Evolutionary conservation across 306 rosid species (phyloP), one percentile per base, ranked within the genome.

Genomic region (Hippophae gyantsensis): DNA sequence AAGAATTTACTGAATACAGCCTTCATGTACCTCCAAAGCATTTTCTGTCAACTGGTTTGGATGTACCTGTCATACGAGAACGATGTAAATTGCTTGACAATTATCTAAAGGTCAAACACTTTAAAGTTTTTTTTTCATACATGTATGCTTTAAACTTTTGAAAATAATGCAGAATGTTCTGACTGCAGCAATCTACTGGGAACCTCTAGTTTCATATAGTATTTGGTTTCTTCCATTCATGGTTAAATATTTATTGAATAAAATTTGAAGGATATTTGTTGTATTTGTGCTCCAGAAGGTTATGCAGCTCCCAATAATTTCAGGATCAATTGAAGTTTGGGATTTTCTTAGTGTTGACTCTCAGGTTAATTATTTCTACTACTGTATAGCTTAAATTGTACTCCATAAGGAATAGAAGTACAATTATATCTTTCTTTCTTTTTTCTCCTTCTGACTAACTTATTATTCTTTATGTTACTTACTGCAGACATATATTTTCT

Each of bases 311-410:
- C 99, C 97, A 60, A 82, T 78, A 72, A 75, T 93, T 76, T 93
- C 97, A 52, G 99, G 89, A 74, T 93, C 97, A 71, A 86, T 93
- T 78, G 99, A 93, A 84, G 93, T 88, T 58, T 93, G 99, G 97
- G 99, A 93, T 79, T 93, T 93, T 70, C 83, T 93, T 62, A 88
- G 97, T 77, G 99, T 93, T 13, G 99, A 93, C 71, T 93, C 99
- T 56, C 99, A 93, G 99, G 99, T 93, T 62, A 61, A 51, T 55
- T 63, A 56, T 43, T 78, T 77, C 41, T 51, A 61, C 52, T 57
- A 50, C 54, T 73, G 10, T 63, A 52, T 43, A 57, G 43, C 60
- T 55, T 47, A 67, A 49, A 32, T 2, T 63, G 7, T 57, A 27
- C 5, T 46, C 5, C 13, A 18, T 7, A 43, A 27, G 26, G 41